Percentiles rank a stretch among this genome's conserved stretches.
phyloP scores from a whole-genome alignment of 192 early-diverging fungal species.

The Helicostylum pulchrum region DNA sequence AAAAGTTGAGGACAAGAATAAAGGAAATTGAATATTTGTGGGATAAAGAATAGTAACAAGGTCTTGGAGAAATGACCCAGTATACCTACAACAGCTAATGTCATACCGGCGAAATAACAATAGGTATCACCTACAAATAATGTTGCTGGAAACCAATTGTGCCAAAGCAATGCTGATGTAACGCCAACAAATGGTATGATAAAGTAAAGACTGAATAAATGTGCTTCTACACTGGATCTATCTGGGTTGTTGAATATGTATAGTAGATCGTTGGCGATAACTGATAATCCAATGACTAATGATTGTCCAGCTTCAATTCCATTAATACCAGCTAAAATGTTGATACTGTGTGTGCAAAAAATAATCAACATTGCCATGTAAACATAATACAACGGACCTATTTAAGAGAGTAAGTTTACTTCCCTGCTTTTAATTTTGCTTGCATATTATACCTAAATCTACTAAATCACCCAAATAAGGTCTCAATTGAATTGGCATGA shows the following conservation, averaged over 20 bases:
- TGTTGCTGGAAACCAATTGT: slow-evolving; percentile 92
- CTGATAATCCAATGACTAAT: slow-evolving; percentile 85
- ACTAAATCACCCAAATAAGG: slow-evolving; percentile 67
- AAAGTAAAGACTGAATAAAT: slow-evolving; percentile 87
- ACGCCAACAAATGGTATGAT: slow-evolving; percentile 91
- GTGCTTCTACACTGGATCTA: slow-evolving; percentile 66
- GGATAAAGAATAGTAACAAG: slow-evolving; percentile 87
- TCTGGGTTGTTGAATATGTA: slow-evolving; percentile 57
- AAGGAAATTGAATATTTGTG: slow-evolving; percentile 97
- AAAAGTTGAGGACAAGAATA: slow-evolving; percentile 95
- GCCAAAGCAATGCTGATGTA: slow-evolving; percentile 71
- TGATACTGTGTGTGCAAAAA: slow-evolving; percentile 98
- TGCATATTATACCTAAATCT: slow-evolving; percentile 64
- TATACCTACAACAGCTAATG: slow-evolving; percentile 96
- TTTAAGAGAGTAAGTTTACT: too few species aligned
- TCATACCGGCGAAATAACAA: slow-evolving; percentile 99
- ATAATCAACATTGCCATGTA: slow-evolving; percentile 87
- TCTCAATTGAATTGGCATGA: slow-evolving; percentile 82
- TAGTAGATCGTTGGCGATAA: slow-evolving; percentile 68
- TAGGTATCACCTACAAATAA: slow-evolving; percentile 97
- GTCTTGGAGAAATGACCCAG: slow-evolving; percentile 93
- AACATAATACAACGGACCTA: slow-evolving; percentile 86
- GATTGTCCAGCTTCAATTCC: slow-evolving; percentile 95
- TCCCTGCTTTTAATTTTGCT: not conserved
- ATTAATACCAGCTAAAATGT: slow-evolving; percentile 97